Evolutionary conservation across 495 filamentous ascomycete genomes (phyloP), one percentile per base, ranked within the genome.

Genomic region (Hyaloscypha bicolor): DNA sequence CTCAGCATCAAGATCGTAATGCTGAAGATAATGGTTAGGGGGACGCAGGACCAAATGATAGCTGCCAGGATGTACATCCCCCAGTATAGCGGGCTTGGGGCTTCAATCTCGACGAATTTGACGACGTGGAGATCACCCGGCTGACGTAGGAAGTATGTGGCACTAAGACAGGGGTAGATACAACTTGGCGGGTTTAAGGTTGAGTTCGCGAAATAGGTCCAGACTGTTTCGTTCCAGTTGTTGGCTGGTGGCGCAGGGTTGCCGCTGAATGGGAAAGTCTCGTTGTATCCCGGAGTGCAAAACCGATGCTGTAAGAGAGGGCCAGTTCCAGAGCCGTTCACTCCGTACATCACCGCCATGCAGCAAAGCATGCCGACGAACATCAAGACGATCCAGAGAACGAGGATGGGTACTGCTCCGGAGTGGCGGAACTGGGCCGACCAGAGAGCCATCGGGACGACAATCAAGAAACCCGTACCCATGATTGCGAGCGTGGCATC

Each of bases 151-250:
- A 64, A 14, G 9, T 64, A 45, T 4, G n/a, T 55, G 19, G 48
- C 19, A 14, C 30, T 35, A 8, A 39, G 16, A n/a, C 62, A 64
- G 55, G 62, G 62, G 53, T 64, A 64, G 14, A 55, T n/a, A 39
- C 62, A 64, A 5, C 31, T 55, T 35, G 42, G 30, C 8, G 8
- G 4, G 19, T 8, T 30, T 0, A 33, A 0, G 16, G 21, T n/a
- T 4, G 6, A 8, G 9, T 35, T 32, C 2, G 42, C 6, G 22
- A 64, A 64, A 25, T 55, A 56, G 16, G 12, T 19, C 62, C 62
- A 64, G 6, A 64, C 35, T 37, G 62, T 64, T 55, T 55, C 52
- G 33, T 64, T 64, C 62, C 62, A 64, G 35, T n/a, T 42, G 21
- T 29, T 64, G 19, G 33, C 6, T 35, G 33, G 14, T 32, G 30